Conservation (phyloP, 257 asterid genomes). For the Solanum appendiculatum region DNA sequence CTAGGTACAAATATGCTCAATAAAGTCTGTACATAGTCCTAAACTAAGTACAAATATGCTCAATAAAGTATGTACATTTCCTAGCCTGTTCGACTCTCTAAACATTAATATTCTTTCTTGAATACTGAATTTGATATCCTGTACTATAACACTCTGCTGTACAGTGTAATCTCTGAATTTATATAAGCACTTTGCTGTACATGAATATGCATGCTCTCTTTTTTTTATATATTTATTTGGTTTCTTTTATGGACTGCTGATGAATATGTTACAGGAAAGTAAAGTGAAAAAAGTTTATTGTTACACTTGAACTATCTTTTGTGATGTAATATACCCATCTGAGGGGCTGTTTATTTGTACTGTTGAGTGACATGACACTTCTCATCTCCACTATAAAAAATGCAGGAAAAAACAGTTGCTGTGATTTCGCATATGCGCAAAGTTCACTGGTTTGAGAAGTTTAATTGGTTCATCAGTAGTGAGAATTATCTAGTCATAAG, state of each 20-base stretch:
- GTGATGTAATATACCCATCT: neutral
- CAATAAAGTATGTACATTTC: neutral
- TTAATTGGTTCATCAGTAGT: constrained; percentile 98
- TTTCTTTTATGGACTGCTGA: neutral
- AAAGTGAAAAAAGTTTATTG: neutral
- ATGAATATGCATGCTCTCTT: neutral
- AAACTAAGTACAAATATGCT: neutral
- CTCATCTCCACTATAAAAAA: neutral
- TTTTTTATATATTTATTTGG: neutral
- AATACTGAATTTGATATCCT: neutral
- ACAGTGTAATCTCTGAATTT: neutral
- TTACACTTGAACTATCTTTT: neutral
- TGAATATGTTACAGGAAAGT: neutral
- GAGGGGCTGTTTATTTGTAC: neutral
- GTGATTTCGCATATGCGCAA: constrained; percentile 92
- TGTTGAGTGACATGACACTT: neutral
- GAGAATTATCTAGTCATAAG: constrained; percentile 94
- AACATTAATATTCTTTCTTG: neutral
- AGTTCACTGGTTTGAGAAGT: constrained; percentile 99
- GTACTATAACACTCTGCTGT: neutral
- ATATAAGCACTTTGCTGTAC: neutral
- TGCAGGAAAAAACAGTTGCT: constrained; percentile 92
- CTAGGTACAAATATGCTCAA: too few relatives aligned
- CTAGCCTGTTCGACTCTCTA: neutral
- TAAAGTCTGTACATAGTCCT: too few relatives aligned